Conservation (phyloP, 2,329 filamentous ascomycete species). For the Moelleriella libera region DNA sequence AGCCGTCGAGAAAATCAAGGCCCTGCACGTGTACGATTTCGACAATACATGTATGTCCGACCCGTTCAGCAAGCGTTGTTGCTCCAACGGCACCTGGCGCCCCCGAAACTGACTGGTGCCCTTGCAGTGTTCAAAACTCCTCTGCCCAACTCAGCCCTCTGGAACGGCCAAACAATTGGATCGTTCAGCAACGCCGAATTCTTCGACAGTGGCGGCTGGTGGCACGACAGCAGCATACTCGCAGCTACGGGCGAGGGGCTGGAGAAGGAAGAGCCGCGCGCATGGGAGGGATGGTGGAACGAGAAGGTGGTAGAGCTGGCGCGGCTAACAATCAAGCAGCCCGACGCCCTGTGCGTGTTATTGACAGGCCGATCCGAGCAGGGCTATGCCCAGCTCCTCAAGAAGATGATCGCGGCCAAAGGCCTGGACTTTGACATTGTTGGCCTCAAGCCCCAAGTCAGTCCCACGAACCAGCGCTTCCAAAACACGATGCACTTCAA, state of each 20-base stretch:
- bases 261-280: slow-evolving; percentile 67
- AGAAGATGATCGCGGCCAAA: slow-evolving; percentile 65
- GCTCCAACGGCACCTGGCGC: too few relatives aligned
- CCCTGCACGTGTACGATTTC: slow-evolving; percentile 92
- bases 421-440: slow-evolving; percentile 78
- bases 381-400: slow-evolving; percentile 65
- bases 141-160: slow-evolving; percentile 75
- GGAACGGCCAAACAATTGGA: slow-evolving; percentile 67
- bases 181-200: slow-evolving; percentile 61
- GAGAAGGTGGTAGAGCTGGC: slow-evolving; percentile 76
- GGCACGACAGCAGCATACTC: slow-evolving; percentile 84
- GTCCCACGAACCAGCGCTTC: slow-evolving; percentile 69
- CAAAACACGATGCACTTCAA: slow-evolving; percentile 83
- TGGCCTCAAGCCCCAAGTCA: slow-evolving; percentile 71
- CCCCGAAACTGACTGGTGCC: not conserved
- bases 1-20: slow-evolving; percentile 55
- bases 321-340: slow-evolving; percentile 65
- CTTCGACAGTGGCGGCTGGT: slow-evolving; percentile 84
- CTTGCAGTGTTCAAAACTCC: slow-evolving; percentile 77
- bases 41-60: slow-evolving; percentile 70
- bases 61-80: not conserved
- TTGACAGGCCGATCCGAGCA: slow-evolving; percentile 75
- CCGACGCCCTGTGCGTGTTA: slow-evolving; percentile 71
- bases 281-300: slow-evolving; percentile 95
- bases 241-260: slow-evolving; percentile 72